Percentiles rank a stretch among this genome's conserved stretches.
Conservation (phyloP, 2,329 filamentous ascomycete species). For the Penicillium sp. region DNA sequence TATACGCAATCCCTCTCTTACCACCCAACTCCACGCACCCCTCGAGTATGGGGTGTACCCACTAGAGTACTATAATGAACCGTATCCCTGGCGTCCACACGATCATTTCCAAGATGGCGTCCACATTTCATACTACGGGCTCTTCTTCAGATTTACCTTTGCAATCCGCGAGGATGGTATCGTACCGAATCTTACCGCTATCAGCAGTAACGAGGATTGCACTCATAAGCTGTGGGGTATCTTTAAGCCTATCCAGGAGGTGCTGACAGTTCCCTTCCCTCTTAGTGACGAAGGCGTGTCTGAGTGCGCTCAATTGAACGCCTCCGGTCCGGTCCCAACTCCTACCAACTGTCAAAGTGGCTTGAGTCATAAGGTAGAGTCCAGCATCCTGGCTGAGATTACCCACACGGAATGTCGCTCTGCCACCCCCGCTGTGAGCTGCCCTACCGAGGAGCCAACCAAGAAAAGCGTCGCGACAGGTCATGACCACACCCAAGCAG, state of each 20-base stretch:
- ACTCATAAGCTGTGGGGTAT: not conserved
- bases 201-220: not conserved
- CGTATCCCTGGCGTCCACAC: not conserved
- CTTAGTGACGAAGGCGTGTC: not conserved
- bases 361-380: not conserved
- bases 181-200: not conserved
- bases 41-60: not conserved
- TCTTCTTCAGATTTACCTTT: not conserved
- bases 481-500: too few relatives aligned
- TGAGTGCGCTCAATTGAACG: not conserved
- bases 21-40: not conserved
- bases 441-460: not conserved
- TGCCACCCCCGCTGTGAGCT: not conserved
- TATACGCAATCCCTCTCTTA: not conserved
- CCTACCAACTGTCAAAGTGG: not conserved
- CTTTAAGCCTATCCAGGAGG: too few relatives aligned
- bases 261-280: not conserved
- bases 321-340: not conserved
- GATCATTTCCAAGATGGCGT: not conserved
- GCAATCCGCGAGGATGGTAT: not conserved
- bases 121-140: not conserved
- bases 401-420: not conserved
- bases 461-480: too few relatives aligned
- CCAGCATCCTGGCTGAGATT: not conserved
- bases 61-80: not conserved